These are phyloP conservation scores for Cyberlindnera amylophila DNA, from an alignment of 805 yeast species.

Conservation along the genomic window DNA sequence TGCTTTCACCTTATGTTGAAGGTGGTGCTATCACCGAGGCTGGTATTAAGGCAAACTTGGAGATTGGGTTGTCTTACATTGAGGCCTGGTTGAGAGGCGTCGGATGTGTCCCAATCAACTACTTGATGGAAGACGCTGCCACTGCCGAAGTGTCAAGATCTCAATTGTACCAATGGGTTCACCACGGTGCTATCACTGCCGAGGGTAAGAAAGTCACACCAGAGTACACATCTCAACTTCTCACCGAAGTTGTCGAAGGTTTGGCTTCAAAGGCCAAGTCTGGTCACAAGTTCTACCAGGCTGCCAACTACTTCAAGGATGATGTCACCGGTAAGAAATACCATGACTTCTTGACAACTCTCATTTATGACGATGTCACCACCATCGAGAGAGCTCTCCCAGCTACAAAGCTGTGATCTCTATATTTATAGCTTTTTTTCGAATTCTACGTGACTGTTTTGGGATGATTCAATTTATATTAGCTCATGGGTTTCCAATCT, in stretches of 20 bases:
- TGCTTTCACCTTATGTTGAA: conserved; percentile 51
- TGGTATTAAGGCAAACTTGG: conserved; percentile 68
- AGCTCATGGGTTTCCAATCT: conserved; percentile 3
- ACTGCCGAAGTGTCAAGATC: conserved; percentile 85
- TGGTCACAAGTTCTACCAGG: conserved; percentile 66
- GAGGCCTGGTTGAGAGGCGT: conserved; percentile 84
- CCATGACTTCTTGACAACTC: conserved; percentile 73
- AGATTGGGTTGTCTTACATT: conserved; percentile 75
- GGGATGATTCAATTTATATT: too few species aligned
- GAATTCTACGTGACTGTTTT: too few species aligned
- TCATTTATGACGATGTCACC: conserved; percentile 70
- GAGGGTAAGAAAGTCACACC: conserved; percentile 61
- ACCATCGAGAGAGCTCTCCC: conserved; percentile 34
- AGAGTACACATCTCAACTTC: conserved; percentile 50
- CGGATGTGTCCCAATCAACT: conserved; percentile 84
- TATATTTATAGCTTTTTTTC: neutral
- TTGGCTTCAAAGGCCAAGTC: conserved; percentile 44
- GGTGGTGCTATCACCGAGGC: conserved; percentile 60
- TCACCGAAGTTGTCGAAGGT: conserved; percentile 58
- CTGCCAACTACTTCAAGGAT: conserved; percentile 67
- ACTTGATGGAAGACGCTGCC: conserved; percentile 87
- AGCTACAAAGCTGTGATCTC: conserved; percentile 19
- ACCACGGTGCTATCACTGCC: conserved; percentile 56
- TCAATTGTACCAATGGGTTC: conserved; percentile 81
- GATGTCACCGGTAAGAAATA: conserved; percentile 70